Evolutionary conservation across 140 eudicot species (phyloP), one percentile per base, ranked within the genome.

Genomic region (Oenanthe javanica): DNA sequence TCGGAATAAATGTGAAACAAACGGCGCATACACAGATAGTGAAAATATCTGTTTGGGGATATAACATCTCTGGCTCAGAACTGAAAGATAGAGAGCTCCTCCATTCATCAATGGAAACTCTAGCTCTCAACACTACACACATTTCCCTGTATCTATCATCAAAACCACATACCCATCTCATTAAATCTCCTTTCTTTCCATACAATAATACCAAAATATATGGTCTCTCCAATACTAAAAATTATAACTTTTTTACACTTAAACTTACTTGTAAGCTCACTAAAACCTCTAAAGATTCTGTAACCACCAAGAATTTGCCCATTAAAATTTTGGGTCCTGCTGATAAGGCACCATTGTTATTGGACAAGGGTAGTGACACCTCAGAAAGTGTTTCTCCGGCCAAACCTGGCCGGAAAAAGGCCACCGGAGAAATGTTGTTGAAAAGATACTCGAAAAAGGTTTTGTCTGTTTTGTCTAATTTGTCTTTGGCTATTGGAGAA

Each of bases 401-500:
- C 78, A 84, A 83, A 47, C 63, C 71, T 72, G 84, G 81, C 83
- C 79, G 48, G 70, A 86, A 79, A 66, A 85, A 50, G 78, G 49
- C 18, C 79, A 86, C 47, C 50, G 79, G 77, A 6, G 81, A 84
- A 27, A 83, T 83, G 9, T 6, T 88, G 48, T n/a, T 88, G 67
- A 90, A 85, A 82, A 84, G 89, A 25, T 76, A 88, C 70, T 79
- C 88, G 9, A 88, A 77, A 80, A 92, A 77, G 88, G 88, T 76
- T 50, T 79, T 95, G 83, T 52, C 95, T 6, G 19, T 51, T 83
- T 90, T 94, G 78, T 88, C 99, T 50, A 92, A 94, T 85, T 90
- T 94, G 97, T 96, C 97, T 51, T 82, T 94, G 87, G 99, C 99
- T 82, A 84, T 94, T 77, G 95, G 90, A n/a, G 97, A 92, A 81